phyloP scores from a whole-genome alignment of 2,329 filamentous ascomycete genomes.

The Sphaerulina vaccinii region DNA sequence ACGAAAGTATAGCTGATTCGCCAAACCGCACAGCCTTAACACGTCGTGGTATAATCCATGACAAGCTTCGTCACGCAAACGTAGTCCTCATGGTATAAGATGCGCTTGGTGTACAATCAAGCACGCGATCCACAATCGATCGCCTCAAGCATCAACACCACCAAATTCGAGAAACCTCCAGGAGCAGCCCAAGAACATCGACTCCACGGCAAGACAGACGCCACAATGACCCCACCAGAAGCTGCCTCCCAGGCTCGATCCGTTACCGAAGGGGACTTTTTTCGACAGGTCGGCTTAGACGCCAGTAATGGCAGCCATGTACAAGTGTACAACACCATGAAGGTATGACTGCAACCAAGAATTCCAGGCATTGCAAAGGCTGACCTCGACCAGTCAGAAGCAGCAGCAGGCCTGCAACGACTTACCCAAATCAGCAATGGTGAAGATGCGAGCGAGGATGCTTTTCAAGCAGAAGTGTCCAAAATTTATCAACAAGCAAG shows the following conservation, averaged over 20 bases:
- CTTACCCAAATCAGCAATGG: background rate
- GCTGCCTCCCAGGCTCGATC: background rate
- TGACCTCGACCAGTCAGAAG: slow-evolving; percentile 1
- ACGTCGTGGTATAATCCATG: too few species aligned
- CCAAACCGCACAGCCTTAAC: too few species aligned
- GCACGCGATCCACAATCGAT: background rate
- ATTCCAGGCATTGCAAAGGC: background rate
- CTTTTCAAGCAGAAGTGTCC: slow-evolving; percentile 43
- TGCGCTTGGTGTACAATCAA: background rate
- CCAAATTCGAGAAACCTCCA: background rate
- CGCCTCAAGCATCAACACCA: background rate
- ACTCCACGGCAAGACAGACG: background rate
- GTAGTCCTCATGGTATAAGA: background rate
- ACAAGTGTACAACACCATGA: background rate
- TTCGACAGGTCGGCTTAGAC: background rate
- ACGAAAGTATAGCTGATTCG: too few species aligned
- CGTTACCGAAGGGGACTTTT: background rate
- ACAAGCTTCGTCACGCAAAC: too few species aligned
- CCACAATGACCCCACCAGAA: background rate
- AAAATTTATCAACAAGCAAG: slow-evolving; percentile 40
- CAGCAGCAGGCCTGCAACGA: slow-evolving; percentile 3
- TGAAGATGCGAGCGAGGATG: slow-evolving; percentile 39
- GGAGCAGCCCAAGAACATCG: background rate
- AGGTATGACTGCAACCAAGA: background rate
- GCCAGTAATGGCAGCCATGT: background rate